Evolutionary conservation across 2,329 filamentous ascomycete genomes (phyloP).

Genomic region (Neophaeococcomyces aloes): DNA sequence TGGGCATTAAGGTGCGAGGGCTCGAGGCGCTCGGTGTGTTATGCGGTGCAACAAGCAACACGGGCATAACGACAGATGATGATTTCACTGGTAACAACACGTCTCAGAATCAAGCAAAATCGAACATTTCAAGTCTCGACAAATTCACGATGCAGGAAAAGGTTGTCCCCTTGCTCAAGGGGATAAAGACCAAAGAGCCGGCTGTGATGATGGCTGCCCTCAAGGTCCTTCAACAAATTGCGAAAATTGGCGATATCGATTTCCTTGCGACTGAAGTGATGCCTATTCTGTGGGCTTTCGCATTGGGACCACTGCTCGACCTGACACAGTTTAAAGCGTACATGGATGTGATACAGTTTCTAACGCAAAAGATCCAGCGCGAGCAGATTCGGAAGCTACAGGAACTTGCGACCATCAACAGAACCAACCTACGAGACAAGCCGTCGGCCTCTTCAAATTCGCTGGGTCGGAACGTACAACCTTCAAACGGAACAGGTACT

Average conservation of each 20-base stretch:
- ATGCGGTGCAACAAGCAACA: slow-evolving; percentile 60
- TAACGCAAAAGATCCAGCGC: slow-evolving; percentile 71
- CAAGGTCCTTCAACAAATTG: slow-evolving; percentile 73
- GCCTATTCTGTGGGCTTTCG: slow-evolving; percentile 84
- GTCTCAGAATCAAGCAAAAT: slow-evolving; percentile 34
- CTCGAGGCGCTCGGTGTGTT: slow-evolving; percentile 82
- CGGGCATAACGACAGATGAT: slow-evolving; percentile 42
- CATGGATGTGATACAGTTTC: slow-evolving; percentile 73
- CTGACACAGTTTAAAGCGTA: slow-evolving; percentile 79
- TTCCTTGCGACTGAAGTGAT: slow-evolving; percentile 87
- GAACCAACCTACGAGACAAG: slow-evolving; percentile 18
- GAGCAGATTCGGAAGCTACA: slow-evolving; percentile 84
- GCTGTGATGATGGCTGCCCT: slow-evolving; percentile 93
- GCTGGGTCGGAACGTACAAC: slow-evolving; percentile 27
- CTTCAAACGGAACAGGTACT: slow-evolving; percentile 42
- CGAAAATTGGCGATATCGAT: slow-evolving; percentile 70
- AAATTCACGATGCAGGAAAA: slow-evolving; percentile 99
- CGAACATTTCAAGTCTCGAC: slow-evolving; percentile 69
- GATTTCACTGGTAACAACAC: slow-evolving; percentile 60
- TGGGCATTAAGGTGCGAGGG: slow-evolving; percentile 88
- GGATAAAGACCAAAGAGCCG: slow-evolving; percentile 94
- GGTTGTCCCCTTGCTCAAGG: slow-evolving; percentile 78
- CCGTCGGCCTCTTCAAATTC: slow-evolving; percentile 31
- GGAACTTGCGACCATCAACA: slow-evolving; percentile 59
- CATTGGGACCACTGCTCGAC: slow-evolving; percentile 76